phyloP scores from a whole-genome alignment of 225 moss, liverwort and hornwort species.

The Pleurozium schreberi region DNA sequence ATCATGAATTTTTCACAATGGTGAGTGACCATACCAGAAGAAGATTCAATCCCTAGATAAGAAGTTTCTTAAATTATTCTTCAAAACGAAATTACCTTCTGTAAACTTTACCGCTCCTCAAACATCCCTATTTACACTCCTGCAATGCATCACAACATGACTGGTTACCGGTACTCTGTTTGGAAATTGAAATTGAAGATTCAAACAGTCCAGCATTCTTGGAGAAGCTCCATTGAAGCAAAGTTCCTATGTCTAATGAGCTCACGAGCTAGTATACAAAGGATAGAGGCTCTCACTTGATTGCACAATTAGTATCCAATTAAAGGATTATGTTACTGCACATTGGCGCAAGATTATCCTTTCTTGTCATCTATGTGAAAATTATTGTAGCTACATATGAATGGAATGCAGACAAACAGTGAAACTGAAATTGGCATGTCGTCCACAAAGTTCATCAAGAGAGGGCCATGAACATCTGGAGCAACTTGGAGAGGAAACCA shows the following conservation, averaged over 20 bases:
- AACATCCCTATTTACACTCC: background rate
- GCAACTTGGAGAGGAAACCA: background rate
- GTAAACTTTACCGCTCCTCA: background rate
- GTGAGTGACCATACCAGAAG: background rate
- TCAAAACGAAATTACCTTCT: background rate
- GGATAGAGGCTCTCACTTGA: background rate
- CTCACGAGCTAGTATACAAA: background rate
- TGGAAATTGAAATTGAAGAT: background rate
- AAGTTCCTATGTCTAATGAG: background rate
- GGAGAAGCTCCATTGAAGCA: background rate
- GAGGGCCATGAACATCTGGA: background rate
- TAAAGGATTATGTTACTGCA: background rate
- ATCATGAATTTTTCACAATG: background rate
- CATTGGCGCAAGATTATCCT: background rate
- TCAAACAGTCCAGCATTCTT: background rate
- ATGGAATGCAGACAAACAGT: background rate
- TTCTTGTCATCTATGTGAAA: background rate
- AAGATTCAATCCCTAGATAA: background rate
- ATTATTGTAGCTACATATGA: background rate
- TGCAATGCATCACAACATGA: background rate
- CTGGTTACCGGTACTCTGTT: background rate
- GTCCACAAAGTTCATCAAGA: background rate
- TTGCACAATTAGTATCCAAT: background rate
- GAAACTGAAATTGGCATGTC: background rate
- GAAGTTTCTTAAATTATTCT: background rate